Percentiles rank a stretch among this genome's conserved stretches.
These are phyloP conservation scores for Lichtheimia ornata DNA, from an alignment of 371 early-diverging fungal species.

Conservation along the genomic window DNA sequence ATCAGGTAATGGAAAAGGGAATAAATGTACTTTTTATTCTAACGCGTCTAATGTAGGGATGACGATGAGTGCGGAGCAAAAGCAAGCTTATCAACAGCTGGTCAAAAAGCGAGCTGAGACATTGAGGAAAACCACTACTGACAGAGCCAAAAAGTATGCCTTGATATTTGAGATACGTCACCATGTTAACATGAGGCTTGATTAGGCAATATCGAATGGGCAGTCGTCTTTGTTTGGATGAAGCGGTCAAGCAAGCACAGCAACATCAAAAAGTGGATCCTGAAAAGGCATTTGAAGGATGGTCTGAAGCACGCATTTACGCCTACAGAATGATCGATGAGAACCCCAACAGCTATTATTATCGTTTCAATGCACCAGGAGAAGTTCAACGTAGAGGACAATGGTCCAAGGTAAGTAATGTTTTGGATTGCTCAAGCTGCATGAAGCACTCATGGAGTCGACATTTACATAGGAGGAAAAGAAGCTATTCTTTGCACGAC, in stretches of 20 bases:
- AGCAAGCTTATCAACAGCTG: constrained; percentile 77
- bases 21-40: not conserved
- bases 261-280: constrained; percentile 62
- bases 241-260: constrained; percentile 83
- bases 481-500: constrained; percentile 74
- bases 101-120: constrained; percentile 76
- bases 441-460: too few species aligned
- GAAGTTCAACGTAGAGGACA: constrained; percentile 87
- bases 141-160: constrained; percentile 70
- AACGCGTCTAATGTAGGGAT: not conserved
- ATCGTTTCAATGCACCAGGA: constrained; percentile 93
- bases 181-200: not conserved
- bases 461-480: constrained; percentile 63
- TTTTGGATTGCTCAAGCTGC: not conserved
- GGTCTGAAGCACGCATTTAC: constrained; percentile 85
- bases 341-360: constrained; percentile 93
- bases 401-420: constrained; percentile 61
- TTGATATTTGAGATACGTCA: too few species aligned
- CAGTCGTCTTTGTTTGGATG: constrained; percentile 79
- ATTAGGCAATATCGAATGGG: constrained; percentile 67
- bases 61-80: constrained; percentile 74
- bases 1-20: constrained; percentile 3
- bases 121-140: constrained; percentile 72
- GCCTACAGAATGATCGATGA: constrained; percentile 87
- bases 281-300: constrained; percentile 85